phyloP scores from a whole-genome alignment of 257 asterid genomes.

The Solanum lycopersicoides region DNA sequence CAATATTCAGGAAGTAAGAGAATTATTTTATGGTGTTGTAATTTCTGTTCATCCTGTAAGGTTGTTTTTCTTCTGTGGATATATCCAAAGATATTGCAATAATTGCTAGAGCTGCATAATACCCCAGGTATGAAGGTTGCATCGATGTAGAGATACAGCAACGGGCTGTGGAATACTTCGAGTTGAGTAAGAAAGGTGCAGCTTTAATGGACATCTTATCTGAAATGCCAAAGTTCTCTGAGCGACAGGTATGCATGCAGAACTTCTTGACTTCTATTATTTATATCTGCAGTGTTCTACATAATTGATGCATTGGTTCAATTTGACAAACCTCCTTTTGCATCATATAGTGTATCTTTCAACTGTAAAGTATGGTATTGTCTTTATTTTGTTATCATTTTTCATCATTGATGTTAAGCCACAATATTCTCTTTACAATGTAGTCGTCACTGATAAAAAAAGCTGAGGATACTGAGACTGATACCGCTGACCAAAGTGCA shows the following conservation, averaged over 20 bases:
- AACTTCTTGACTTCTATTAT: background rate
- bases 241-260: constrained; percentile 59
- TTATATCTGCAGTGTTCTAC: background rate
- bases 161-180: constrained; percentile 85
- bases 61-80: constrained; percentile 1
- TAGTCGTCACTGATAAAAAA: constrained; percentile 77
- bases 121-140: constrained; percentile 73
- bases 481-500: constrained; percentile 97
- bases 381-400: background rate
- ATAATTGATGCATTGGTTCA: constrained; percentile 1
- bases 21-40: background rate
- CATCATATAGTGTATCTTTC: background rate
- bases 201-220: constrained; percentile 79
- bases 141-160: constrained; percentile 95
- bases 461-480: constrained; percentile 88
- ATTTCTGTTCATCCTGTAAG: background rate
- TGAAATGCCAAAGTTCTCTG: constrained; percentile 97
- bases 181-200: constrained; percentile 85
- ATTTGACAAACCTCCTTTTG: background rate
- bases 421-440: constrained; percentile 9
- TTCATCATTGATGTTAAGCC: background rate
- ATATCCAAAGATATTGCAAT: background rate
- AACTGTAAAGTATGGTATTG: background rate
- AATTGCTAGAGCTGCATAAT: constrained; percentile 1
- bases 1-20: constrained; percentile 68